Percentiles rank a stretch among this genome's conserved stretches.
These are phyloP conservation scores for Candida silvatica DNA, from an alignment of 805 yeast genomes.

Conservation along the genomic window DNA sequence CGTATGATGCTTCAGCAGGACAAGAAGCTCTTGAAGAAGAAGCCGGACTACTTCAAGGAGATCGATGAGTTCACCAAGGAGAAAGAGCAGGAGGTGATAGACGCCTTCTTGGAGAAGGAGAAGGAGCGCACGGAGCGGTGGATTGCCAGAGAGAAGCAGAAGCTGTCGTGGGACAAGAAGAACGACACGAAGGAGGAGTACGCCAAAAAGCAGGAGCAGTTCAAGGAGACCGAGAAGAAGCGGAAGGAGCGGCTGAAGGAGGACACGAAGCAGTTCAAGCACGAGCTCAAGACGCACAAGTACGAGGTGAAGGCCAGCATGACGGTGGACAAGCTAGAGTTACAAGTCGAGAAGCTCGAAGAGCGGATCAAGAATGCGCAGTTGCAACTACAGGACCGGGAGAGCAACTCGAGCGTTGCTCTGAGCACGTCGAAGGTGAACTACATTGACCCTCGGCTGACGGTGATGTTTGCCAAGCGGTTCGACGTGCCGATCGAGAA, in stretches of 20 bases:
- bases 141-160: slow-evolving; percentile 72
- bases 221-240: slow-evolving; percentile 45
- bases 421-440: slow-evolving; percentile 89
- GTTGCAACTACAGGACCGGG: slow-evolving; percentile 81
- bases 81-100: slow-evolving; percentile 51
- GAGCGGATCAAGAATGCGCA: slow-evolving; percentile 59
- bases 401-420: slow-evolving; percentile 90
- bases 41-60: slow-evolving; percentile 56
- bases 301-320: slow-evolving; percentile 45
- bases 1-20: slow-evolving; percentile 64
- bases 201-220: slow-evolving; percentile 36
- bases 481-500: slow-evolving; percentile 87
- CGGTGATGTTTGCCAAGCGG: slow-evolving; percentile 83
- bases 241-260: slow-evolving; percentile 50
- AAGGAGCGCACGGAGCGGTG: slow-evolving; percentile 55
- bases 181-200: slow-evolving; percentile 45
- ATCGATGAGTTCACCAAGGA: slow-evolving; percentile 59
- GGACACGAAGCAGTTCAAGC: slow-evolving; percentile 37
- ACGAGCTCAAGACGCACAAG: slow-evolving; percentile 52
- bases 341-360: slow-evolving; percentile 65
- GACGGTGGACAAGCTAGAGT: slow-evolving; percentile 60
- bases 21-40: slow-evolving; percentile 36
- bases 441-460: slow-evolving; percentile 89
- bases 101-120: slow-evolving; percentile 54
- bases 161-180: slow-evolving; percentile 50